Evolutionary conservation across 331 rosid species (phyloP).

Genomic region (Acacia pycnantha): DNA sequence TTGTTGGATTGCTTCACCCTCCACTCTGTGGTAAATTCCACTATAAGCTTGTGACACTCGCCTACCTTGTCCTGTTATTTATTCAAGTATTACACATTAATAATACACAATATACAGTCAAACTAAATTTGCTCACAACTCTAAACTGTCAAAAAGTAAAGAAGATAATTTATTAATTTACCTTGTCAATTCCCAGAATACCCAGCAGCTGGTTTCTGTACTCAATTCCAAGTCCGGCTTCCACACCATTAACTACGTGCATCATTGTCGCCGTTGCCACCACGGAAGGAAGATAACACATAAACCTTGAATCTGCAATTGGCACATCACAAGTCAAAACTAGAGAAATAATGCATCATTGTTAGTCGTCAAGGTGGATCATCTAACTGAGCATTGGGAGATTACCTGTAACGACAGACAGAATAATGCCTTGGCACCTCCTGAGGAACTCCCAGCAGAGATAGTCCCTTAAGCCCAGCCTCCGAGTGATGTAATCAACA

Average conservation of each 20-base stretch:
- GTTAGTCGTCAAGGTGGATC: neutral
- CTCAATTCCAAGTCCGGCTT: constrained; percentile 52
- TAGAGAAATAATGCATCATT: neutral
- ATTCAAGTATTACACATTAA: neutral
- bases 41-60: constrained; percentile 54
- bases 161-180: neutral
- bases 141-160: neutral
- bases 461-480: constrained; percentile 65
- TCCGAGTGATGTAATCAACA: constrained; percentile 61
- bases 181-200: constrained; percentile 75
- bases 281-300: constrained; percentile 73
- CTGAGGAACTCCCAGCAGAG: constrained; percentile 62
- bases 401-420: constrained; percentile 60
- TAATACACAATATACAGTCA: neutral
- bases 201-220: constrained; percentile 56
- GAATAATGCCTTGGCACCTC: constrained; percentile 56
- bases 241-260: constrained; percentile 61
- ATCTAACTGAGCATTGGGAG: neutral
- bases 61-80: constrained; percentile 61
- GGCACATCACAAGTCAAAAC: neutral
- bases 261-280: constrained; percentile 81
- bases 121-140: neutral
- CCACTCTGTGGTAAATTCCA: constrained; percentile 36
- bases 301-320: constrained; percentile 62
- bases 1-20: constrained; percentile 42